Base-by-base conservation (phyloP, 306 rosid genomes). In the Notholithocarpus densiflorus region DNA sequence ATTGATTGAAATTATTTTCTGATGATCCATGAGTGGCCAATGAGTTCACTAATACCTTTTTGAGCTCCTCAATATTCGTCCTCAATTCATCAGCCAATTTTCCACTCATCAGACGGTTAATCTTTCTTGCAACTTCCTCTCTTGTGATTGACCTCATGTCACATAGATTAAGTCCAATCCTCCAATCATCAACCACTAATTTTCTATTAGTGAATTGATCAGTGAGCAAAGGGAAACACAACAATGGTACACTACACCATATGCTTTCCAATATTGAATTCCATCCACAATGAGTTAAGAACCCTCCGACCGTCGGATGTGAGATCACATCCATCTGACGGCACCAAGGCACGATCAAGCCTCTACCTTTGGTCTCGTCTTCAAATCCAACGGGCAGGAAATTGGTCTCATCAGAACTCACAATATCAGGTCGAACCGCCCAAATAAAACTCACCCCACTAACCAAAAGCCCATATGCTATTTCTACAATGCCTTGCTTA, bases 271-370 rank as follows among this genome's bases (percentile, higher is more conserved):
- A 48, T 61, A 77, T 37, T 5, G 88, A 81, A 24, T 84, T 84
- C 85, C 83, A 84, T 57, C 85, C 88, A 71, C 88, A 81, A n/a
- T 81, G 83, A 10, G 83, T 77, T 37, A 81, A 26, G 78, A 81
- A 85, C 32, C 88, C 88, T 71, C 83, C 72, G 1, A 81, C n/a
- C 11, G 85, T 74, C n/a, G 81, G 73, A 69, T 85, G 40, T 2
- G 80, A 81, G 20, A 85, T 68, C 68, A 81, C 88, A 54, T 78
- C 80, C 26, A 77, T 54, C 52, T 85, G 88, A 43, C 23, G 26
- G 52, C 85, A 81, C 88, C 85, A 85, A 1, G 77, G 77, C 56
- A 78, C 60, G 0, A 85, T 26, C 71, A 81, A 43, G 9, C 85
- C 85, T 65, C 26, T 69, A 1, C 51, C 78, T 18, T 64, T 77